These are phyloP conservation scores for Stenogyne calaminthoides DNA, from an alignment of 305 asterid species.

Conservation along the genomic window DNA sequence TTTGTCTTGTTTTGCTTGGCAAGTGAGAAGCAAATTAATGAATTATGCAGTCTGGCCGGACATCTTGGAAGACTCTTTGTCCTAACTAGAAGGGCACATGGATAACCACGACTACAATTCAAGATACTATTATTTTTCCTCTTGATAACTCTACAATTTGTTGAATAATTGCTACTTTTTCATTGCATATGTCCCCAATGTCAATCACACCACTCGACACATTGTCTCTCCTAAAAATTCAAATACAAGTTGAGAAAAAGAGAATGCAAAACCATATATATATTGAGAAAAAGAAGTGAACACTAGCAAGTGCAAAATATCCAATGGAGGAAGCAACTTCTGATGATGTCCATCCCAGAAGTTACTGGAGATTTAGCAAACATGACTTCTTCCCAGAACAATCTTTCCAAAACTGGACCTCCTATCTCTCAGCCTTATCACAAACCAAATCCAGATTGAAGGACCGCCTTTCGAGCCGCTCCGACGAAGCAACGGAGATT, in stretches of 20 bases:
- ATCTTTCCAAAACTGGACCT: too few relatives aligned
- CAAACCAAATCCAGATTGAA: too few relatives aligned
- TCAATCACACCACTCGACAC: neutral
- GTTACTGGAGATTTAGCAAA: too few relatives aligned
- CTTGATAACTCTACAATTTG: neutral
- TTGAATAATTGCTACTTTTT: neutral
- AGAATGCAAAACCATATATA: too few relatives aligned
- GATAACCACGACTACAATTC: neutral
- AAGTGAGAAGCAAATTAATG: neutral
- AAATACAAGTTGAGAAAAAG: neutral
- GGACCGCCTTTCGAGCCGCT: constrained; percentile 58
- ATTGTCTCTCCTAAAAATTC: neutral
- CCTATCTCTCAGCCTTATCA: too few relatives aligned
- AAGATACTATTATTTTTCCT: neutral
- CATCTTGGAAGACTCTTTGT: neutral
- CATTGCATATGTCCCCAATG: neutral
- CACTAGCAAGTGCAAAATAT: too few relatives aligned
- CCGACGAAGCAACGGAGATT: constrained; percentile 55
- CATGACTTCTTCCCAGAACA: too few relatives aligned
- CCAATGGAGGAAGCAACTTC: too few relatives aligned
- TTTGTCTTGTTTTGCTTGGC: neutral
- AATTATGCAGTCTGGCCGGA: neutral
- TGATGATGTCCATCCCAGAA: too few relatives aligned
- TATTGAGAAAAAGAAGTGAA: too few relatives aligned
- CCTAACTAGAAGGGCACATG: neutral